phyloP scores from a whole-genome alignment of 139 green algal species.

The Micractinium sp. region DNA sequence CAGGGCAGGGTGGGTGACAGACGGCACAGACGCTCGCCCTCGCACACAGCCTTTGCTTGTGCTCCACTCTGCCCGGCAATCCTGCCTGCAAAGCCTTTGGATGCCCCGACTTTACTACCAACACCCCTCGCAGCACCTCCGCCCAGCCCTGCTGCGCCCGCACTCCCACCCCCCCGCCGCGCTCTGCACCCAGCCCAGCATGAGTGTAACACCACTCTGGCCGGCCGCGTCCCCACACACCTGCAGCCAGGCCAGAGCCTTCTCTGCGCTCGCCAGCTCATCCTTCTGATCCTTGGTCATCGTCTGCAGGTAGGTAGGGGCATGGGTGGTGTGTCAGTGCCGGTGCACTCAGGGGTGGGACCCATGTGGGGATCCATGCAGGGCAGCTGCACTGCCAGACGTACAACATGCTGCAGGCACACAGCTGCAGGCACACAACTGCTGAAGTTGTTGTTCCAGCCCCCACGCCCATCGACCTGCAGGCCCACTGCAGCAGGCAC shows the following conservation, averaged over 20 bases:
- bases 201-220: too few species aligned
- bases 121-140: too few species aligned
- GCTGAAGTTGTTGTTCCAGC: not conserved
- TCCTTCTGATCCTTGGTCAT: slow-evolving; percentile 91
- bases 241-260: slow-evolving; percentile 66
- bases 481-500: not conserved
- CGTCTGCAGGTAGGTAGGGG: not conserved
- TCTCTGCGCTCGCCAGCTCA: slow-evolving; percentile 71
- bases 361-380: not conserved
- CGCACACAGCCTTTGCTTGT: too few species aligned
- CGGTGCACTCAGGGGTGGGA: not conserved
- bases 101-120: too few species aligned
- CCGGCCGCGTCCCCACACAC: not conserved
- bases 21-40: too few species aligned
- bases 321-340: not conserved
- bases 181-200: too few species aligned
- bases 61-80: too few species aligned
- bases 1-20: too few species aligned
- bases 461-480: not conserved
- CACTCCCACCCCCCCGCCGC: too few species aligned
- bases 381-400: not conserved
- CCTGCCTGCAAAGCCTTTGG: too few species aligned
- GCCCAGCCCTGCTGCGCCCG: too few species aligned
- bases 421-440: not conserved
- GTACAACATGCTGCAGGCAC: not conserved